Percentiles rank a stretch among this genome's conserved stretches.
These are phyloP conservation scores for Thymus mandschuricus DNA, from an alignment of 257 asterid genomes.

Conservation along the genomic window DNA sequence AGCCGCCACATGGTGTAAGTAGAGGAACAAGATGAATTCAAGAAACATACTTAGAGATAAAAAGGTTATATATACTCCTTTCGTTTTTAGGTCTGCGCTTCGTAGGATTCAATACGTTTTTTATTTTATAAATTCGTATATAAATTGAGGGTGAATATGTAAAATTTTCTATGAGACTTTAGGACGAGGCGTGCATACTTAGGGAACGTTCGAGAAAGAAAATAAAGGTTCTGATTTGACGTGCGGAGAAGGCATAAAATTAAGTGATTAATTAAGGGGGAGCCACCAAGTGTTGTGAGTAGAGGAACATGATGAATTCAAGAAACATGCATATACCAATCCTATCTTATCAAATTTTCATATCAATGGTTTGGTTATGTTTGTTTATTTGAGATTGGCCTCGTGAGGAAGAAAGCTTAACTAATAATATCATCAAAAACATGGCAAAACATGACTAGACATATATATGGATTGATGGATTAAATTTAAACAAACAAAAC, in stretches of 20 bases:
- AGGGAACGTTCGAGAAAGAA: too few relatives aligned
- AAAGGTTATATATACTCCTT: too few relatives aligned
- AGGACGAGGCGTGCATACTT: too few relatives aligned
- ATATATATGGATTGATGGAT: background rate
- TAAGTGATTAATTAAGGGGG: background rate
- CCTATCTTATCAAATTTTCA: background rate
- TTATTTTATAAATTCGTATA: too few relatives aligned
- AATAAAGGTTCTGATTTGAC: too few relatives aligned
- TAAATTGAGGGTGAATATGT: too few relatives aligned
- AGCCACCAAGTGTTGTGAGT: background rate
- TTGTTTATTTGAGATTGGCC: slow-evolving; percentile 7
- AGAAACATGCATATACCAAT: background rate
- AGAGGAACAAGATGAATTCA: background rate
- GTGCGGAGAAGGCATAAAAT: too few relatives aligned
- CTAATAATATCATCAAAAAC: background rate
- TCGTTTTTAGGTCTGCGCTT: too few relatives aligned
- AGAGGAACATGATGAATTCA: background rate
- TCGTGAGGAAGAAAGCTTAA: background rate
- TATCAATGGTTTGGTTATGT: slow-evolving; percentile 23
- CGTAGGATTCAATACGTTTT: too few relatives aligned
- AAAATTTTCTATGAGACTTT: too few relatives aligned
- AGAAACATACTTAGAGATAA: background rate
- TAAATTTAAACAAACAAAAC: background rate
- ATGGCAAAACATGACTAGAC: slow-evolving; percentile 10
- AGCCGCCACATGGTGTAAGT: background rate